Evolutionary conservation across 192 early-diverging fungal species (phyloP).

Genomic region (Chytriomyces confervae): DNA sequence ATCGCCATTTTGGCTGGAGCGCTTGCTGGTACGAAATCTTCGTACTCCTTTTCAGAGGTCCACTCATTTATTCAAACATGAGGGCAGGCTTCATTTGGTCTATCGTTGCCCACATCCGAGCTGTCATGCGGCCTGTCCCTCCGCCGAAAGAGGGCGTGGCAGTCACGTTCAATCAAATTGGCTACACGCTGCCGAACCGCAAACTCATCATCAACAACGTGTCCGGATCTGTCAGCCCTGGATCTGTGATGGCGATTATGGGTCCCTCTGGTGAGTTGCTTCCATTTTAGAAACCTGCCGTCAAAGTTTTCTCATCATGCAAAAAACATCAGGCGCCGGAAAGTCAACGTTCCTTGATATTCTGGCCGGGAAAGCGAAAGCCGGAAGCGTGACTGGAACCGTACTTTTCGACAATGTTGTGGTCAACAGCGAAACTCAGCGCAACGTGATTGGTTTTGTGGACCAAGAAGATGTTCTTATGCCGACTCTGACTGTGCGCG

Average conservation of each 20-base stretch:
- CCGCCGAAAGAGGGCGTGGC: conserved; percentile 38
- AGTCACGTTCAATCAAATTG: conserved; percentile 39
- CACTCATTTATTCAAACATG: neutral
- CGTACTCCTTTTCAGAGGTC: neutral
- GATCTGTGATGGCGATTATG: conserved; percentile 85
- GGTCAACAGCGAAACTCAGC: conserved; percentile 29
- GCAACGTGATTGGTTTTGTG: conserved; percentile 52
- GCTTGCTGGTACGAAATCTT: neutral
- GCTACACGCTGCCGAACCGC: conserved; percentile 40
- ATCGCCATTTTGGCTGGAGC: neutral
- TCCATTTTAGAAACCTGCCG: neutral
- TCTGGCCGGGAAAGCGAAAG: conserved; percentile 69
- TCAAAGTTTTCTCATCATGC: neutral
- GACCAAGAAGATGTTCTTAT: conserved; percentile 61
- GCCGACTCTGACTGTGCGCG: conserved; percentile 73
- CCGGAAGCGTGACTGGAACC: conserved; percentile 40
- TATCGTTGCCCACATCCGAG: conserved; percentile 18
- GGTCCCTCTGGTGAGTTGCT: conserved; percentile 72
- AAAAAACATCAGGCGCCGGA: conserved; percentile 64
- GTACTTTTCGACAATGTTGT: conserved; percentile 41
- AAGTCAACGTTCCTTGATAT: conserved; percentile 89
- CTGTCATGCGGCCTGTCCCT: conserved; percentile 30
- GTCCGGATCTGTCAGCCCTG: conserved; percentile 75
- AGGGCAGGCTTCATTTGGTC: conserved; percentile 34
- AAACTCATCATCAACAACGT: conserved; percentile 70